Evolutionary conservation across 345 rosid species (phyloP), one percentile per base, ranked within the genome.

Genomic region (Arabis hirsuta): DNA sequence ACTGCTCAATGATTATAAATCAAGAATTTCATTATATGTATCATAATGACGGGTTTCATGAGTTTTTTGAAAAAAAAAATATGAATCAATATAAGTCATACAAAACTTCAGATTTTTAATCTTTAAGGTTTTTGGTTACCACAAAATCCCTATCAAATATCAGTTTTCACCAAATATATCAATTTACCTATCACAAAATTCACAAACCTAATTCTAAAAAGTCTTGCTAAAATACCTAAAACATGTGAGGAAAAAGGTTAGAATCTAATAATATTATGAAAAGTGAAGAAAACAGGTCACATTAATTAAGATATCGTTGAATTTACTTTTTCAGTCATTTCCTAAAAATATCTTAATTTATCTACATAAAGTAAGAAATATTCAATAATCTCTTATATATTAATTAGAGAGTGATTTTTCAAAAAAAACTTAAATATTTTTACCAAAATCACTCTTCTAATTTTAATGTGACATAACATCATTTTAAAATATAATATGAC

Each of bases 321-420:
- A 51, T 22, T 36, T 65, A 50, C 31, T 20, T 39, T 52, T 52
- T 51, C 31, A 51, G 59, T 39, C 26, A 38, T 36, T 51, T 38
- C 13, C 45, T 16, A 12, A 12, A 16, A 32, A 1, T 46, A 63
- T 14, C 2, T 3, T 64, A 48, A 34, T 16, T 12, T 44, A 45
- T 27, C 42, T 44, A 62, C 24, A 6, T 3, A 45, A 46, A 32
- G 41, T 32, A 6, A 63, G 11, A 32, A 19, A 0, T 47, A 34
- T 34, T 2, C 7, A 29, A 47, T 63, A 34, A 11, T n/a, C n/a
- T n/a, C n/a, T n/a, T n/a, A n/a, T n/a, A n/a, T n/a, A n/a, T n/a
- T n/a, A n/a, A n/a, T n/a, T n/a, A n/a, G n/a, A n/a, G n/a, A n/a
- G n/a, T n/a, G n/a, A n/a, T n/a, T n/a, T n/a, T n/a, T n/a, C n/a